Conservation (phyloP, 305 asterid genomes). For the Lippia alba region DNA sequence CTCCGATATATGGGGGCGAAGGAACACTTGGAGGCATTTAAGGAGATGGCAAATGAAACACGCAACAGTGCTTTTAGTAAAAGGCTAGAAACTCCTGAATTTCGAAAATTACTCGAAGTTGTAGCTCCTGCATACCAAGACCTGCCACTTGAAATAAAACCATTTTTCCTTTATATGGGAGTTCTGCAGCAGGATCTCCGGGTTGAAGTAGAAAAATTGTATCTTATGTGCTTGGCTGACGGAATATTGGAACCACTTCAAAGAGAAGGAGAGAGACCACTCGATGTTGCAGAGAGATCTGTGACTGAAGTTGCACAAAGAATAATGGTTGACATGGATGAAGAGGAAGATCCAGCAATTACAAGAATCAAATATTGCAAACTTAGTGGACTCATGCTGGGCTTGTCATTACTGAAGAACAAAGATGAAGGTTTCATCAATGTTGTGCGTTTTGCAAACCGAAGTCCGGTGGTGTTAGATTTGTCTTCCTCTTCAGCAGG, state of each 20-base stretch:
- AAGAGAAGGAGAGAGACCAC: background rate
- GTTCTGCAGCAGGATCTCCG: background rate
- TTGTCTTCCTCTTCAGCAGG: background rate
- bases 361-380: conserved; percentile 4
- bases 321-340: conserved; percentile 8
- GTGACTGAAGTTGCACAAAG: too few relatives aligned
- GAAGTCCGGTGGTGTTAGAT: too few relatives aligned
- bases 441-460: background rate
- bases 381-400: conserved; percentile 20
- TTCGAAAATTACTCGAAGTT: background rate
- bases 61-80: background rate
- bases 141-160: conserved; percentile 28
- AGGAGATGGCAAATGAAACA: background rate
- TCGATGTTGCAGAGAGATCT: too few relatives aligned
- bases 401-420: conserved; percentile 21
- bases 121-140: conserved; percentile 18
- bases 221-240: conserved; percentile 33
- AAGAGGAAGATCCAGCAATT: background rate
- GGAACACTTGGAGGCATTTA: background rate
- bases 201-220: background rate
- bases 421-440: conserved; percentile 11
- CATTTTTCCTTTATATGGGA: conserved; percentile 30
- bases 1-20: background rate
- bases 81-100: background rate
- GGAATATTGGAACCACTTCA: conserved; percentile 5